Evolutionary conservation across 371 early-diverging fungal genomes (phyloP).

Genomic region (Smittium mucronatum): DNA sequence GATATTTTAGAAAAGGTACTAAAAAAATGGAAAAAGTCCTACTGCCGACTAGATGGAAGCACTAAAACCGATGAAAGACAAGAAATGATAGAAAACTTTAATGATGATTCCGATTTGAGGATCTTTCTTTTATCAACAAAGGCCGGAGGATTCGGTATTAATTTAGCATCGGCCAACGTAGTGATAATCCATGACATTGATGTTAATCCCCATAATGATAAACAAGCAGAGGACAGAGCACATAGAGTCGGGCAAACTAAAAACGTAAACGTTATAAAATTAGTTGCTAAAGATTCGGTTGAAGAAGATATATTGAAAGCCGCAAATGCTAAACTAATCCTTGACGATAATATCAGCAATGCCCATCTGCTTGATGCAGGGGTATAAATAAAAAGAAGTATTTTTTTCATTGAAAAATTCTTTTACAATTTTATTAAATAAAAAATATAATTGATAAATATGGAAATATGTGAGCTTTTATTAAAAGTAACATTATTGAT

Average conservation of each 20-base stretch:
- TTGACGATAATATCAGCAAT: conserved; percentile 87
- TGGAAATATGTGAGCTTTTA: no score
- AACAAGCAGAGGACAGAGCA: conserved; percentile 86
- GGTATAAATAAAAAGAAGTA: no score
- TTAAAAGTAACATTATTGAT: no score
- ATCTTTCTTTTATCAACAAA: conserved; percentile 88
- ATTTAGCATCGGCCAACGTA: conserved; percentile 77
- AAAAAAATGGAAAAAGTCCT: conserved; percentile 36
- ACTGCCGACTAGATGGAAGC: conserved; percentile 47
- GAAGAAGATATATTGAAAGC: conserved; percentile 85
- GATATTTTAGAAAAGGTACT: conserved; percentile 44
- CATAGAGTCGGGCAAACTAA: conserved; percentile 89
- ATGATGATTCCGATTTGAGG: conserved; percentile 28
- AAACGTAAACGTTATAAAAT: conserved; percentile 83
- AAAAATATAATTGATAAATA: no score
- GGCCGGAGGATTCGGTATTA: conserved; percentile 88
- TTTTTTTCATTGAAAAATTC: no score
- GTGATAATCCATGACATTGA: conserved; percentile 87
- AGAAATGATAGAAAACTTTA: conserved; percentile 62
- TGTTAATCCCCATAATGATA: conserved; percentile 92
- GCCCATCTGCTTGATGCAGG: not conserved
- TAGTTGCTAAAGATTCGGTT: conserved; percentile 76
- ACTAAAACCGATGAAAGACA: conserved; percentile 59
- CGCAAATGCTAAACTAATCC: conserved; percentile 89
- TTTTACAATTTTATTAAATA: no score